phyloP scores from a whole-genome alignment of 768 basidiomycete species.

The Galerina sulciceps region DNA sequence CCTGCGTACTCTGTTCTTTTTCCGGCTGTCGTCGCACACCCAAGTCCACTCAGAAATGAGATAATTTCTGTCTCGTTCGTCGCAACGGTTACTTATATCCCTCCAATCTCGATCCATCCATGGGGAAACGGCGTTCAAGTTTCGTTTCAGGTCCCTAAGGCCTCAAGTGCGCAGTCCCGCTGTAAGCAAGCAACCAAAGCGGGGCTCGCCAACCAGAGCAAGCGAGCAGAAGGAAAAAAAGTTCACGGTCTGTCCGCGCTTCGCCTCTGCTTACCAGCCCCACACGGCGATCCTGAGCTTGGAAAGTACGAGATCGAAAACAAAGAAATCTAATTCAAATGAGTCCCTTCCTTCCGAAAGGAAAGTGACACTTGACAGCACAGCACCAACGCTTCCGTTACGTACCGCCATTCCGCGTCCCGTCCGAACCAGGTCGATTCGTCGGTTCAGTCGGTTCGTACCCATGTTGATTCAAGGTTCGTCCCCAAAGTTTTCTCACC shows the following conservation, averaged over 20 bases:
- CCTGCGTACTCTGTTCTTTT: background rate
- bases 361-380: slow-evolving; percentile 11
- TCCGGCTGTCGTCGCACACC: background rate
- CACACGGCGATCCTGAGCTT: background rate
- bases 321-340: slow-evolving; percentile 1
- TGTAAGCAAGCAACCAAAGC: background rate
- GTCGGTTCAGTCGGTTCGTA: slow-evolving; percentile 3
- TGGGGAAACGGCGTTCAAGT: background rate
- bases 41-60: slow-evolving; percentile 5
- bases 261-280: background rate
- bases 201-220: background rate
- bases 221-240: background rate
- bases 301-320: background rate
- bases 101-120: slow-evolving; percentile 5
- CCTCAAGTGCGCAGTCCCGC: background rate
- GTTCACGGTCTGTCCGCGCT: background rate
- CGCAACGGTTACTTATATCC: slow-evolving; percentile 11
- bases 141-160: background rate
- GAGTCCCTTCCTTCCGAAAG: slow-evolving; percentile 2
- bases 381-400: slow-evolving; percentile 8
- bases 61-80: slow-evolving; percentile 6
- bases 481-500: slow-evolving; percentile 4
- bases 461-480: slow-evolving; percentile 7
- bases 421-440: background rate
- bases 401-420: slow-evolving; percentile 9